Evolutionary conservation across 352 stramenopile genomes (phyloP), one percentile per base, ranked within the genome.

Genomic region (Globisporangium cylindrosporum): DNA sequence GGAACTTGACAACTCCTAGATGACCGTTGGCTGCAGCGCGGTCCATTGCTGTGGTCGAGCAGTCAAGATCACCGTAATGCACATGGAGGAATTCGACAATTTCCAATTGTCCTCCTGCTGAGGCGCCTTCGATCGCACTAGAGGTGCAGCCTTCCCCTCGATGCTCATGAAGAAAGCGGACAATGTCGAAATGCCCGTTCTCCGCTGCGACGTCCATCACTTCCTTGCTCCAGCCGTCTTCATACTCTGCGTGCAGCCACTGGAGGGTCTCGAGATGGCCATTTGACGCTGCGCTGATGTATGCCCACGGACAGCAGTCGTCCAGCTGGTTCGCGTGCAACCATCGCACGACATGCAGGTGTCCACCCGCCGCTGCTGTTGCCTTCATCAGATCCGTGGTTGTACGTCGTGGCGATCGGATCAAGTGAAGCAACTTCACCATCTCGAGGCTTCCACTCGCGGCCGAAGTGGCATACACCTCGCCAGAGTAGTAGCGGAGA

Each of bases 311-410:
- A 60, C 55, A 60, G 55, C 55, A 43, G 7, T 38, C 25, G 18
- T 60, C 55, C 9, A 9, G 55, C 12, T 60, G 80, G 67, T 90
- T 77, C 29, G 74, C 63, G 59, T 92, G 79, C 15, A 94, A 78
- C 82, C 83, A 93, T 59, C 88, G 80, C 24, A 94, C 73, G 27
- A 92, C 81, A 59, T 73, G 59, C 14, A 94, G 72, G 64, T 92
- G 84, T 0, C 86, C 86, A 29, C 81, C 27, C 12, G 55, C 55
- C 20, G 55, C 55, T 3, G 55, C 55, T 9, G 55, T 60, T 6
- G 55, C 55, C 32, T 60, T 60, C 55, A 60, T 60, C 25, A 60
- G 22, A 14, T 60, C 55, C 1, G 22, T 41, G 25, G 55, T 60
- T 29, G 55, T 60, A 15, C 55, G 55, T 14, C 32, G 29, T 38